These are phyloP conservation scores for Chalciporus sphaerocephalus DNA, from an alignment of 768 basidiomycete genomes.

Conservation along the genomic window DNA sequence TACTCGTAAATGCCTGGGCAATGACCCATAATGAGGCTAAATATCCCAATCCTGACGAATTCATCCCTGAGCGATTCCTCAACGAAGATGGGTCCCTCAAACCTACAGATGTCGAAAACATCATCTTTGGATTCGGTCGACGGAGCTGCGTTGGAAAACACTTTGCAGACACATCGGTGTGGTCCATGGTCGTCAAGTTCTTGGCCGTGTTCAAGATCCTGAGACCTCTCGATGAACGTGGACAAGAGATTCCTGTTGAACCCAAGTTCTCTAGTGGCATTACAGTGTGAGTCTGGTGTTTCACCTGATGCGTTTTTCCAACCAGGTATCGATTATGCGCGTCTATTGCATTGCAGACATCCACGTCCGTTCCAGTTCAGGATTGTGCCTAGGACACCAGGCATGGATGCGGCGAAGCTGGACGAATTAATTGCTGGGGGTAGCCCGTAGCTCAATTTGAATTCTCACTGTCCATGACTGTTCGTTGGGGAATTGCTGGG, in stretches of 20 bases:
- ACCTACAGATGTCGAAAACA: background rate
- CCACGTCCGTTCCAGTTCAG: slow-evolving; percentile 1
- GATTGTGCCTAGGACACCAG: slow-evolving; percentile 3
- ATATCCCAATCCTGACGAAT: slow-evolving; percentile 34
- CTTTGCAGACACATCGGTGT: slow-evolving; percentile 16
- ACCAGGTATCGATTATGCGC: too few relatives aligned
- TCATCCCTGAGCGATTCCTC: slow-evolving; percentile 38
- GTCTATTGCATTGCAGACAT: background rate
- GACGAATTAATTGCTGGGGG: slow-evolving; percentile 4
- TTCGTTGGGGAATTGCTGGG: too few relatives aligned
- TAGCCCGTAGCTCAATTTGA: too few relatives aligned
- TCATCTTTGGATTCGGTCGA: slow-evolving; percentile 25
- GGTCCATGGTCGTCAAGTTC: slow-evolving; percentile 7
- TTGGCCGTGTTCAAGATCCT: slow-evolving; percentile 13
- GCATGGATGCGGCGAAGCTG: background rate
- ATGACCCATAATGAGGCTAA: slow-evolving; percentile 22
- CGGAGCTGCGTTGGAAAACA: slow-evolving; percentile 20
- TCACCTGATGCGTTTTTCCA: too few relatives aligned
- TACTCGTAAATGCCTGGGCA: slow-evolving; percentile 12
- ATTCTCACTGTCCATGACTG: too few relatives aligned
- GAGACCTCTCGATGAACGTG: slow-evolving; percentile 8
- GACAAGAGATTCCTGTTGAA: slow-evolving; percentile 5
- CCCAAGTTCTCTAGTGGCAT: background rate
- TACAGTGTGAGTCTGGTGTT: slow-evolving; percentile 1
- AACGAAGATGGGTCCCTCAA: slow-evolving; percentile 20